Percentiles rank a stretch among this genome's conserved stretches.
phyloP scores from a whole-genome alignment of 768 basidiomycete genomes.

The Leccinum subgranulosum region DNA sequence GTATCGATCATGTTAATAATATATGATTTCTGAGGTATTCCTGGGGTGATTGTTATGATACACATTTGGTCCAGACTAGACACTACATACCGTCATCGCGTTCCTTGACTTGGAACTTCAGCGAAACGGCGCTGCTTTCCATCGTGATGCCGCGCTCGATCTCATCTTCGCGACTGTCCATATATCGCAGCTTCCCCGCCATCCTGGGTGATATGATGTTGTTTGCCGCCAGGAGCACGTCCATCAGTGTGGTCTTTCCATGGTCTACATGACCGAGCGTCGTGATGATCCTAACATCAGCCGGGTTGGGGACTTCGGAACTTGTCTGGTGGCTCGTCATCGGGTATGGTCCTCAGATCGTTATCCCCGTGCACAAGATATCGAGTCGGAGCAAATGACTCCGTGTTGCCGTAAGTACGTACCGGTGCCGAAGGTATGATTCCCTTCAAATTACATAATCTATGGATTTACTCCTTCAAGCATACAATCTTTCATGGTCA shows the following conservation, averaged over 20 bases:
- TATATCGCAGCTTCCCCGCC: slow-evolving; percentile 94
- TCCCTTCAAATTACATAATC: slow-evolving; percentile 6
- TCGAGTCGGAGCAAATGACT: background rate
- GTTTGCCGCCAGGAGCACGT: slow-evolving; percentile 92
- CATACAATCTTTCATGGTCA: background rate
- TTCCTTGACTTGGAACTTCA: slow-evolving; percentile 81
- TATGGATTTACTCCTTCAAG: background rate
- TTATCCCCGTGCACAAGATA: background rate
- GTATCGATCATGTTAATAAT: slow-evolving; percentile 97
- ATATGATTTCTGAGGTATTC: slow-evolving; percentile 62
- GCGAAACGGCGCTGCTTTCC: slow-evolving; percentile 94
- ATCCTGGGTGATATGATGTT: slow-evolving; percentile 93
- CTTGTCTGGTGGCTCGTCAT: slow-evolving; percentile 22
- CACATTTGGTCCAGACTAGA: slow-evolving; percentile 1
- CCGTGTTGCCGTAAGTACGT: too few species aligned
- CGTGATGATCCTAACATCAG: slow-evolving; percentile 72
- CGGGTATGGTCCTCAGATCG: slow-evolving; percentile 4
- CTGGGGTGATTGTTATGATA: slow-evolving; percentile 43
- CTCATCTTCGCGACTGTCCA: slow-evolving; percentile 95
- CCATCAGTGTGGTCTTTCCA: slow-evolving; percentile 95
- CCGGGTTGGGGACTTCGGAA: slow-evolving; percentile 28
- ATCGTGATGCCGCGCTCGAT: slow-evolving; percentile 98
- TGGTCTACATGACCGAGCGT: slow-evolving; percentile 92
- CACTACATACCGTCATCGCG: slow-evolving; percentile 56
- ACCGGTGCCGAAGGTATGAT: background rate